Evolutionary conservation across 2,329 filamentous ascomycete species (phyloP).

Genomic region (Fusarium verrucosum): DNA sequence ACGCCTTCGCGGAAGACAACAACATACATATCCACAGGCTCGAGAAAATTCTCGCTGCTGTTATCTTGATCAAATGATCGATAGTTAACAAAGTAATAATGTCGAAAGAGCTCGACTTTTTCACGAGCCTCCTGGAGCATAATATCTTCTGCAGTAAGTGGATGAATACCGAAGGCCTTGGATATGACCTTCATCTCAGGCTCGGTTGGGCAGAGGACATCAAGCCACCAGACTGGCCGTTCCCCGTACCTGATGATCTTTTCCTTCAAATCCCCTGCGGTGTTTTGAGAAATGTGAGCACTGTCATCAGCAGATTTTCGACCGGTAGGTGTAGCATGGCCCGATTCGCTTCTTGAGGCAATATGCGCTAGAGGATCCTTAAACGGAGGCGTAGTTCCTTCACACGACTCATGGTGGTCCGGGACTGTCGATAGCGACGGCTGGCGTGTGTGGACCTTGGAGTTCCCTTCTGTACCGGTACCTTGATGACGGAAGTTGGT

Average conservation of each 20-base stretch:
- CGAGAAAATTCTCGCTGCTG: constrained; percentile 87
- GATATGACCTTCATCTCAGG: constrained; percentile 94
- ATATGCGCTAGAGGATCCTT: constrained; percentile 47
- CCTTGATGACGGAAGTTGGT: constrained; percentile 40
- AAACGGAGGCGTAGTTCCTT: constrained; percentile 44
- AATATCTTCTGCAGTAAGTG: constrained; percentile 94
- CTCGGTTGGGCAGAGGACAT: constrained; percentile 89
- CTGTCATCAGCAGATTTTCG: constrained; percentile 51
- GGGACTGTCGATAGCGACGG: constrained; percentile 52
- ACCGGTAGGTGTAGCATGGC: constrained; percentile 59
- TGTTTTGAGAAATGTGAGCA: constrained; percentile 28
- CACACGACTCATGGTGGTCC: constrained; percentile 30
- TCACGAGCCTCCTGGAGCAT: constrained; percentile 97
- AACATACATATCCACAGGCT: constrained; percentile 97
- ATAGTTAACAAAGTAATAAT: constrained; percentile 99
- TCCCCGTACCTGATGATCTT: constrained; percentile 74
- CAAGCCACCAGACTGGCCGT: constrained; percentile 95
- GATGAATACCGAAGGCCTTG: constrained; percentile 95
- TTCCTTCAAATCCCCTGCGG: constrained; percentile 38
- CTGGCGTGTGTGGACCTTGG: constrained; percentile 58
- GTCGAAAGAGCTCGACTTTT: constrained; percentile 95
- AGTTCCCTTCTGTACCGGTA: constrained; percentile 50
- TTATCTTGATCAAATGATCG: constrained; percentile 96
- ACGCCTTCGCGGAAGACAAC: constrained; percentile 96
- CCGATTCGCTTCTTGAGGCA: constrained; percentile 51